Evolutionary conservation across 805 yeast genomes (phyloP).

Genomic region (Yarrowia divulgata): DNA sequence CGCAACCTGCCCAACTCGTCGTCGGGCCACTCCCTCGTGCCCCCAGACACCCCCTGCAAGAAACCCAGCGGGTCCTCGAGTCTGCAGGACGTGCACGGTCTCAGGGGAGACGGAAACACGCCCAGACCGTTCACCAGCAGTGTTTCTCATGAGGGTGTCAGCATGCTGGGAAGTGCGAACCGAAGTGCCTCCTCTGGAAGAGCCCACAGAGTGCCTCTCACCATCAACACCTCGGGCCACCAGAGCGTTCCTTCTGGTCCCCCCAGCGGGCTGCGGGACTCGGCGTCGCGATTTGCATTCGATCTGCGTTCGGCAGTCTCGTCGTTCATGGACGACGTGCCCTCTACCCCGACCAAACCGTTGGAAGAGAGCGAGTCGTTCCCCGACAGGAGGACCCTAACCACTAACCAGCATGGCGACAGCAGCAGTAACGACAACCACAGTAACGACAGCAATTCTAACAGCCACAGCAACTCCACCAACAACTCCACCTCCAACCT

Average conservation of each 20-base stretch:
- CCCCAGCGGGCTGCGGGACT: slow-evolving; percentile 31
- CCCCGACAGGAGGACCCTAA: neutral
- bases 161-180: neutral
- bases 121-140: slow-evolving; percentile 10
- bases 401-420: neutral
- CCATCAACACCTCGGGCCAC: slow-evolving; percentile 30
- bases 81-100: slow-evolving; percentile 21
- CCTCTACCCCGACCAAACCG: slow-evolving; percentile 29
- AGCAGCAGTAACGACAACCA: neutral
- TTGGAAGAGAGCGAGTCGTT: slow-evolving; percentile 26
- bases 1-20: slow-evolving; percentile 49
- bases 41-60: slow-evolving; percentile 74
- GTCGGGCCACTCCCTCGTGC: slow-evolving; percentile 48
- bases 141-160: slow-evolving; percentile 7
- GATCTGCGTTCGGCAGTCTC: slow-evolving; percentile 32
- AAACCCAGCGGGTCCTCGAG: slow-evolving; percentile 48
- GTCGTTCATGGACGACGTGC: slow-evolving; percentile 35
- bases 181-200: neutral
- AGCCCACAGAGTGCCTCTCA: slow-evolving; percentile 9
- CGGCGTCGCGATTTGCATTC: slow-evolving; percentile 25
- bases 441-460: neutral
- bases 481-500: too few species aligned
- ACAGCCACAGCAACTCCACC: neutral
- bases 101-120: slow-evolving; percentile 13
- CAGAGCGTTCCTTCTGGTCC: slow-evolving; percentile 16